A percentile compares a stretch with the other conserved stretches of the same genome.
These are phyloP conservation scores for Saksenaea vasiformis DNA, from an alignment of 371 early-diverging fungal genomes.

Conservation along the genomic window DNA sequence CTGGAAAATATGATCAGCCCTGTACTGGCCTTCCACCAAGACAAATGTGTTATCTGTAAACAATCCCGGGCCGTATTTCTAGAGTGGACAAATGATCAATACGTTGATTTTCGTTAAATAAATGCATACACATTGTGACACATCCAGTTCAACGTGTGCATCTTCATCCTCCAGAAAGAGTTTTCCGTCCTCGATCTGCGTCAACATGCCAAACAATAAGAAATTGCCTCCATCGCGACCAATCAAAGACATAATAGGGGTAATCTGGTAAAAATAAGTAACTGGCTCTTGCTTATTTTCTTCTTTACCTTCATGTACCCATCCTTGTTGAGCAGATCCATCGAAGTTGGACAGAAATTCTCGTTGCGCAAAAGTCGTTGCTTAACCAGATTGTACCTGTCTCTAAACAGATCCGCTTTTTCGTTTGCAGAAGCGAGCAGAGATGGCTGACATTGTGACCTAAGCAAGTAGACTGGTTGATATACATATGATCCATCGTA, in stretches of 20 bases:
- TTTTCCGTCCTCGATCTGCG: conserved; percentile 81
- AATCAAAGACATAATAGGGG: conserved; percentile 79
- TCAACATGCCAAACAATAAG: conserved; percentile 87
- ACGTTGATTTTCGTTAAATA: too few relatives aligned
- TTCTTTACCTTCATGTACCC: conserved; percentile 33
- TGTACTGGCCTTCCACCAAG: conserved; percentile 77
- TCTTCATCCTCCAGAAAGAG: conserved; percentile 86
- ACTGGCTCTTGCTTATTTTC: not conserved
- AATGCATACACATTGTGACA: conserved; percentile 43
- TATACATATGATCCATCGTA: not conserved
- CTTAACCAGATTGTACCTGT: conserved; percentile 73
- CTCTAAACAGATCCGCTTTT: conserved; percentile 71
- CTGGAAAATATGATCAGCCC: conserved; percentile 68
- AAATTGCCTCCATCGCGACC: conserved; percentile 76
- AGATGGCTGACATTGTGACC: conserved; percentile 21
- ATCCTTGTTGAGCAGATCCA: conserved; percentile 42
- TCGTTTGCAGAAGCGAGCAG: conserved; percentile 64
- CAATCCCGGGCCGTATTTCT: conserved; percentile 66
- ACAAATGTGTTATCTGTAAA: conserved; percentile 86
- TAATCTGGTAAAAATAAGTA: conserved; percentile 52
- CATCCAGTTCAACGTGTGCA: conserved; percentile 71
- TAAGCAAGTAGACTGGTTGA: conserved; percentile 1
- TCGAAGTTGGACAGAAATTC: conserved; percentile 67
- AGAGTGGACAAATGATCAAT: not conserved
- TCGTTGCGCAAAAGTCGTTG: conserved; percentile 86